Conservation (phyloP, 345 rosid species). For the Lumnitzera racemosa region DNA sequence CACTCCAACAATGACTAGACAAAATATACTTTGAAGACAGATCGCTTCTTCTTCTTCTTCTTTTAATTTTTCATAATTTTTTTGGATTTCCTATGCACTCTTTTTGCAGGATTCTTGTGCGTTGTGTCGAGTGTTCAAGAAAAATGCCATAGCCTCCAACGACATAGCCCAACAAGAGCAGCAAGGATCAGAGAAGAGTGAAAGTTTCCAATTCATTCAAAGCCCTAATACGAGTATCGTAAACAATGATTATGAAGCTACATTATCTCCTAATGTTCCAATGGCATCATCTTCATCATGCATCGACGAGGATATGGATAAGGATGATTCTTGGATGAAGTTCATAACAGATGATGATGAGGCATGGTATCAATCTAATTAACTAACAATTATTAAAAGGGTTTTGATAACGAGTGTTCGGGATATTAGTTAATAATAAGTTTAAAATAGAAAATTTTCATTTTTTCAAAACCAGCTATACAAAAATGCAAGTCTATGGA, state of each 20-base stretch:
- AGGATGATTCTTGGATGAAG: constrained; percentile 99
- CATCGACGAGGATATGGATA: constrained; percentile 58
- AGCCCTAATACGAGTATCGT: constrained; percentile 13
- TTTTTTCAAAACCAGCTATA: no score
- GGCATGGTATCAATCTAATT: constrained; percentile 56
- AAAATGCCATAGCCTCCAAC: constrained; percentile 71
- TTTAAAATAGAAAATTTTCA: no score
- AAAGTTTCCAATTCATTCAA: constrained; percentile 39
- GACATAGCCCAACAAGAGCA: constrained; percentile 8
- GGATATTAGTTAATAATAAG: no score
- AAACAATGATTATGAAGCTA: constrained; percentile 35
- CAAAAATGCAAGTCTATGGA: no score
- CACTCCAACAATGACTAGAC: no score
- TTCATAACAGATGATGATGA: constrained; percentile 79
- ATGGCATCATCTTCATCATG: constrained; percentile 33
- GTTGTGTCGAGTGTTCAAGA: constrained; percentile 92
- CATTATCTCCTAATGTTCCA: constrained; percentile 57
- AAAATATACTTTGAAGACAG: no score
- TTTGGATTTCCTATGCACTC: neutral
- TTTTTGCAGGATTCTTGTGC: constrained; percentile 73
- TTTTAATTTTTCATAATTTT: no score
- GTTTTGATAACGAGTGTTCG: no score
- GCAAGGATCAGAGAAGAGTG: constrained; percentile 49
- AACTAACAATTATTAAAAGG: no score
- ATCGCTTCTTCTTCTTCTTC: no score